Evolutionary conservation across 441 rosid species (phyloP), one percentile per base, ranked within the genome.

Genomic region (Populus hybrid): DNA sequence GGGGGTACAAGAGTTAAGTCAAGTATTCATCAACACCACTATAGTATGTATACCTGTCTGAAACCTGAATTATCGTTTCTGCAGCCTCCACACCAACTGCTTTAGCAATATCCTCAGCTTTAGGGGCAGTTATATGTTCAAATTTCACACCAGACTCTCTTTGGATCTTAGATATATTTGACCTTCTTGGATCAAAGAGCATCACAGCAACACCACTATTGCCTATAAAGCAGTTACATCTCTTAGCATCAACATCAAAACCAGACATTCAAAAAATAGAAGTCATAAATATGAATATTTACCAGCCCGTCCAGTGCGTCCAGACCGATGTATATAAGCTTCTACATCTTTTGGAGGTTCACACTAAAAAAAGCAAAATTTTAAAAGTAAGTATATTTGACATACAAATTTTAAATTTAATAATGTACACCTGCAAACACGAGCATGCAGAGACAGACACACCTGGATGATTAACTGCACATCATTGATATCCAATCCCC

Each of bases 231-330:
- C 5, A 59, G 36, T 16, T 73, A 70, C 18, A 10, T 11, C 38
- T 20, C 28, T 84, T 36, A 77, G 81, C 72, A 83, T 26, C 28
- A 73, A 35, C 30, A 70, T 73, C 70, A 59, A 77, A 78, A 20
- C 38, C 35, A 38, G 0, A 20, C 16, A 74, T 50, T 18, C 66
- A 69, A 77, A 70, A 76, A 32, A 46, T 5, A 74, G 18, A 40
- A 54, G 11, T 74, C 21, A 28, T 5, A 57, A 1, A 65, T 10
- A 42, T 34, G 5, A 2, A 10, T 50, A 78, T 23, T 54, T 85
- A 92, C 98, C 98, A 76, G 98, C 99, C 87, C 98, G 92, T 85
- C 98, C 98, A 4, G 99, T 96, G 66, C 98, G 91, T 74, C 99
- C 98, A 72, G 99, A 96, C 67, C 98, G 90, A 89, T 94, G 99